Evolutionary conservation across 768 basidiomycete genomes (phyloP), one percentile per base, ranked within the genome.

Genomic region (Phlebiopsis gigantea): DNA sequence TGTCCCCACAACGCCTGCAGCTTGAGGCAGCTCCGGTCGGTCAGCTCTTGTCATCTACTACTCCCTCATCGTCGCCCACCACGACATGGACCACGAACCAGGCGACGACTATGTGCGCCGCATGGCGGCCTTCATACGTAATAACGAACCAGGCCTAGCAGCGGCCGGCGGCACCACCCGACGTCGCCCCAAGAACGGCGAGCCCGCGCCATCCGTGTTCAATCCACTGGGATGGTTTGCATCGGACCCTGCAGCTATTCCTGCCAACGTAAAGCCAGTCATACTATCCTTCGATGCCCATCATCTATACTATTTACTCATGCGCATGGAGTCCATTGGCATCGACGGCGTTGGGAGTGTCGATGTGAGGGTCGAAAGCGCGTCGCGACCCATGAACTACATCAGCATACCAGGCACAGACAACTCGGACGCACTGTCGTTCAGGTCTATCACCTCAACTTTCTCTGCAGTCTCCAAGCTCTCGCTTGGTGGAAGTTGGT

Each of bases 301-400:
- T 65, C 91, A 87, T 61, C 82, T 96, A 6, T 92, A 90, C 79
- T 96, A 95, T 72, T 72, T 91, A 58, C 79, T 96, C 57, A 87
- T 94, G 71, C 86, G 91, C 44, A 78, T 94, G 60, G 92, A 96
- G 70, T 90, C 84, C 5, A 70, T 90, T 28, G 88, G 84, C n/a
- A 72, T 90, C 48, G 75, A 83, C 54, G 49, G 49, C 5, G 80
- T 92, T 53, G 93, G 92, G 54, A 80, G 86, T 28, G 79, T 96
- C 57, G 93, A 96, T 67, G 82, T 89, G 59, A 80, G 78, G 21
- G 75, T 93, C 52, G 82, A 86, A 64, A 78, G 73, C 59, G 88
- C 90, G 8, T 85, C 86, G 46, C 79, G 88, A 42, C 90, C 90
- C 15, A 86, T 88, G 76, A 85, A 79, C 69, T 88, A 88, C 64